phyloP scores from a whole-genome alignment of 139 green algal genomes.

The Astrephomene gubernaculifera region DNA sequence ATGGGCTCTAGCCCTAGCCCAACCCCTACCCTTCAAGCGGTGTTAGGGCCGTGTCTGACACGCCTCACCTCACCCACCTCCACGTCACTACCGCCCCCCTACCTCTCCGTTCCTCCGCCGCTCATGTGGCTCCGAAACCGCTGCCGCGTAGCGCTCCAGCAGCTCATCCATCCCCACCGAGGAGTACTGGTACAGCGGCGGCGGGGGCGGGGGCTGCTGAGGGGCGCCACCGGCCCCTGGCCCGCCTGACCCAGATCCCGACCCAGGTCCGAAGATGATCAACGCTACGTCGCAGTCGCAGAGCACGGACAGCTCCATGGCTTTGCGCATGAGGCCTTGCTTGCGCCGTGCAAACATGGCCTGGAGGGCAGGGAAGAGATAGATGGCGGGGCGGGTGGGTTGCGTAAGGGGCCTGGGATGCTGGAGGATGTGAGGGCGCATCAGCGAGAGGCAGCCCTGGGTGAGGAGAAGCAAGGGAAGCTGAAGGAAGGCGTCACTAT shows the following conservation, averaged over 20 bases:
- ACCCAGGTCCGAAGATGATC: slow-evolving; percentile 74
- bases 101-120: slow-evolving; percentile 71
- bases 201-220: no score
- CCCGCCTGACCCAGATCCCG: not conserved
- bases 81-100: not conserved
- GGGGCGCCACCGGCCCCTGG: slow-evolving; percentile 68
- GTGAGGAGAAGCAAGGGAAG: no score
- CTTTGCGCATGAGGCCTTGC: slow-evolving; percentile 84
- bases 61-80: not conserved
- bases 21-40: no score
- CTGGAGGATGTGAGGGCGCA: no score
- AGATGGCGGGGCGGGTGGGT: not conserved
- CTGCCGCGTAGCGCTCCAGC: slow-evolving; percentile 67
- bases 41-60: no score
- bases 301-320: slow-evolving; percentile 88
- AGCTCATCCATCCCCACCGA: slow-evolving; percentile 71
- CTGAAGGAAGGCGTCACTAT: no score
- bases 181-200: slow-evolving; percentile 69
- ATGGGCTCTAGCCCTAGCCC: no score
- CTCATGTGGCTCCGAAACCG: slow-evolving; percentile 73
- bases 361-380: slow-evolving; percentile 15
- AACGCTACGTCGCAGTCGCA: slow-evolving; percentile 86
- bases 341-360: slow-evolving; percentile 75
- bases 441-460: no score
- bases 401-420: no score